phyloP scores from a whole-genome alignment of 176 grass and related monocot genomes.

The Thinopyrum elongatum region DNA sequence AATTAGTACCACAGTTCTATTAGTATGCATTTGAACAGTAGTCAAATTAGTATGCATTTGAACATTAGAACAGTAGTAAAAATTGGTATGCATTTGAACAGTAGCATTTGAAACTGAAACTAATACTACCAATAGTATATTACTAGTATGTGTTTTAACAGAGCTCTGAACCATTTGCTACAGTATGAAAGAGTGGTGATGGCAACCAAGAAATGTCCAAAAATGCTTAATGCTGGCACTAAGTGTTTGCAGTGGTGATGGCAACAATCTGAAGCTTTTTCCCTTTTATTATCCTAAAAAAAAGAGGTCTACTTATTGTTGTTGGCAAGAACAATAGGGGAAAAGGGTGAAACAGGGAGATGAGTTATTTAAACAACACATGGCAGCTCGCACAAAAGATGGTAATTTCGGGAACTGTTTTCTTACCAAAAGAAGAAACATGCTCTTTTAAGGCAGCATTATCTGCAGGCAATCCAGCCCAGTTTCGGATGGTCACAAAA shows the following conservation, averaged over 20 bases:
- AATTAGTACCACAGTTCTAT: not conserved
- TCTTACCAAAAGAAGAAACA: constrained; percentile 43
- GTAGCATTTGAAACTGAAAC: too few relatives aligned
- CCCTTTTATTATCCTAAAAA: not conserved
- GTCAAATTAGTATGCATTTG: too few relatives aligned
- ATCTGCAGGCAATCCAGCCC: constrained; percentile 15
- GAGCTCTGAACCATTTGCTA: not conserved
- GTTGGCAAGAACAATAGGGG: not conserved
- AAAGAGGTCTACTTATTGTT: not conserved
- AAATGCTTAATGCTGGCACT: constrained; percentile 7
- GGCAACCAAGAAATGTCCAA: not conserved
- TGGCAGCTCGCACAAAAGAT: not conserved
- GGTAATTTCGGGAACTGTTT: constrained; percentile 30
- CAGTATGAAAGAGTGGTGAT: not conserved
- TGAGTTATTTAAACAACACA: not conserved
- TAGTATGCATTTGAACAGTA: not conserved
- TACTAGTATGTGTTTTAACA: not conserved
- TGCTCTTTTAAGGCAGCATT: constrained; percentile 9
- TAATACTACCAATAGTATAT: too few relatives aligned
- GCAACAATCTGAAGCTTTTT: too few relatives aligned
- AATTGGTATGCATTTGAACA: not conserved
- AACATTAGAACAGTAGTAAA: too few relatives aligned
- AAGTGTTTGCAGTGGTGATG: not conserved
- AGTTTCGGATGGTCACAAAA: constrained; percentile 8
- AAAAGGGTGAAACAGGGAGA: not conserved